Conservation (phyloP, 441 rosid species). For the Gossypium trilobum region DNA sequence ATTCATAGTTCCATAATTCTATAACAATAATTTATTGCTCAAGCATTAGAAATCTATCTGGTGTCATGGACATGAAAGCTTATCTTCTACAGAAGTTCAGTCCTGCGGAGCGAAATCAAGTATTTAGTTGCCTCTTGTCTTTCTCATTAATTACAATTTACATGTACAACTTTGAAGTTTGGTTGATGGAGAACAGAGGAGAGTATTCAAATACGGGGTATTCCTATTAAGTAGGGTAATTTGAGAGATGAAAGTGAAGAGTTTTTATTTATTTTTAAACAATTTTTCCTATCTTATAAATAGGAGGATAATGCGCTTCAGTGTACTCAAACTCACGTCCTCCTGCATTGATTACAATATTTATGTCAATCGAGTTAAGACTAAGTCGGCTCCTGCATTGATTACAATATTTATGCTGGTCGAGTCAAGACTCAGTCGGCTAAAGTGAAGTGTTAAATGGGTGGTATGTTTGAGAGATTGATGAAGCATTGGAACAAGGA, state of each 20-base stretch:
- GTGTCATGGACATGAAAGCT: constrained; percentile 83
- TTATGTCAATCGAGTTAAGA: no score
- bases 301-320: rapidly evolving
- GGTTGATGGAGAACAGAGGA: background rate
- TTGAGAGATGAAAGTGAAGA: background rate
- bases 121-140: background rate
- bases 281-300: no score
- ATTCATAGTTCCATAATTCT: background rate
- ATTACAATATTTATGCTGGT: no score
- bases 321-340: rapidly evolving
- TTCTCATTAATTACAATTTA: background rate
- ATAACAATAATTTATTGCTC: constrained; percentile 6
- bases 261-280: no score
- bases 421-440: no score
- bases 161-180: background rate
- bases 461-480: constrained; percentile 37
- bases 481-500: constrained; percentile 62
- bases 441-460: background rate
- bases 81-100: constrained; percentile 78
- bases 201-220: no score
- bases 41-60: constrained; percentile 89
- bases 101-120: constrained; percentile 53
- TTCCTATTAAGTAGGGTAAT: background rate
- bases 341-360: no score
- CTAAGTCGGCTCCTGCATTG: no score